Base-by-base conservation (phyloP, 495 filamentous ascomycete genomes). In the Darksidea phi region DNA sequence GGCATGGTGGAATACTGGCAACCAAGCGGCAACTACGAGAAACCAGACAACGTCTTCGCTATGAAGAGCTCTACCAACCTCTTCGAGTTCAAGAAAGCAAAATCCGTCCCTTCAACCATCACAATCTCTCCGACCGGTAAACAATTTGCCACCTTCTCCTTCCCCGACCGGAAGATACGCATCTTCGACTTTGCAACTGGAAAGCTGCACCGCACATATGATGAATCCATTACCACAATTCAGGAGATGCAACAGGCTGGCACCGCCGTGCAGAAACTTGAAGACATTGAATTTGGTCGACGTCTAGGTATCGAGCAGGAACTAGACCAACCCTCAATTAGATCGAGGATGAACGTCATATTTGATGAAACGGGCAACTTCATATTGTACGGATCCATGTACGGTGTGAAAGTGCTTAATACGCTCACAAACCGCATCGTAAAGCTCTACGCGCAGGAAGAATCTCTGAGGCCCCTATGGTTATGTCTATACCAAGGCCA, bases 1-100 rank as follows among this genome's bases (percentile, higher is more conserved):
- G 93, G 94, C 11, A 97, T 97, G 95, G 69, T 99, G 15, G 94
- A 99, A 72, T 99, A 99, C 72, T 99, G 94, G 94, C 78, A 80
- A 49, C 90, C 94, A 1, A 83, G 82, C 57, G 83, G 82, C 8
- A 83, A 77, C 15, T 97, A 91, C 64, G 91, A 94, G 69, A 97
- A 97, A 68, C 94, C 94, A 0, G 86, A 91, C 63, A 89, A 85
- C 54, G 91, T 99, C 17, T 99, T 95, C 70, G 80, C 88, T 48
- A 87, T 88, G 68, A 99, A 99, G 71, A 94, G 89, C 69, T 86
- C 86, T 2, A 99, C 94, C 11, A 90, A 88, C 54, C 80, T 99
- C 1, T 97, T 99, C 71, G 93, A 95, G 34, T 99, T 97, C 77
- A 97, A 95, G 68, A 97, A 77, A 61, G 81, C 90, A 42, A 97